These are phyloP conservation scores for Tetradesmus obliquus DNA, from an alignment of 139 green algal species.

Conservation along the genomic window DNA sequence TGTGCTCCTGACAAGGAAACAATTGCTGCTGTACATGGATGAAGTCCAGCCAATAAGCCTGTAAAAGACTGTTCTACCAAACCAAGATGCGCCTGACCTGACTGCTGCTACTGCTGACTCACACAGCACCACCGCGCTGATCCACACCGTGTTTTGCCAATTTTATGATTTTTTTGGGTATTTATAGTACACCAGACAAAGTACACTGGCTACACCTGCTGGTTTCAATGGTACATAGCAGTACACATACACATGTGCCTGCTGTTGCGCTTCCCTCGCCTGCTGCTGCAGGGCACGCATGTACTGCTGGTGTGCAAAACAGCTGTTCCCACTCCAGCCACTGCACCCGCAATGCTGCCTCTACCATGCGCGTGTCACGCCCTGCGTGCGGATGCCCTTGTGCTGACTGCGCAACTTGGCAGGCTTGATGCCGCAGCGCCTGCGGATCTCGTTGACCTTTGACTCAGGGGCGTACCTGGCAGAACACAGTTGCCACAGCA, in stretches of 20 bases:
- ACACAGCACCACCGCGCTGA: background rate
- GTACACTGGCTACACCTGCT: background rate
- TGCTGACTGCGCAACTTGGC: background rate
- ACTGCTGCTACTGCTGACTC: background rate
- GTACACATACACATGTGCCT: background rate
- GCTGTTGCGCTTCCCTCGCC: background rate
- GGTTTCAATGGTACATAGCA: background rate
- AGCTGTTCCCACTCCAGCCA: background rate
- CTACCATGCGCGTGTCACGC: background rate
- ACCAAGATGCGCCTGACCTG: background rate
- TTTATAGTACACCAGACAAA: background rate
- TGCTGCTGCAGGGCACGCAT: background rate
- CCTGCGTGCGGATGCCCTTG: conserved; percentile 9
- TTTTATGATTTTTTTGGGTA: background rate
- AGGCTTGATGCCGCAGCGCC: conserved; percentile 10
- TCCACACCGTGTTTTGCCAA: background rate
- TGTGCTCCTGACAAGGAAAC: background rate
- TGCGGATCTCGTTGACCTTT: conserved; percentile 29
- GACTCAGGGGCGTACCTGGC: conserved; percentile 16
- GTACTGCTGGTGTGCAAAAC: background rate
- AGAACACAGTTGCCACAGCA: background rate
- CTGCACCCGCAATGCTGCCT: background rate
- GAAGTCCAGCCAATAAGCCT: background rate
- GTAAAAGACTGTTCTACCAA: background rate
- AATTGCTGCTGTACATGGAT: background rate